A percentile compares a stretch with the other conserved stretches of the same genome.
Conservation (phyloP, 257 asterid genomes). For the Pogostemon cablin region DNA sequence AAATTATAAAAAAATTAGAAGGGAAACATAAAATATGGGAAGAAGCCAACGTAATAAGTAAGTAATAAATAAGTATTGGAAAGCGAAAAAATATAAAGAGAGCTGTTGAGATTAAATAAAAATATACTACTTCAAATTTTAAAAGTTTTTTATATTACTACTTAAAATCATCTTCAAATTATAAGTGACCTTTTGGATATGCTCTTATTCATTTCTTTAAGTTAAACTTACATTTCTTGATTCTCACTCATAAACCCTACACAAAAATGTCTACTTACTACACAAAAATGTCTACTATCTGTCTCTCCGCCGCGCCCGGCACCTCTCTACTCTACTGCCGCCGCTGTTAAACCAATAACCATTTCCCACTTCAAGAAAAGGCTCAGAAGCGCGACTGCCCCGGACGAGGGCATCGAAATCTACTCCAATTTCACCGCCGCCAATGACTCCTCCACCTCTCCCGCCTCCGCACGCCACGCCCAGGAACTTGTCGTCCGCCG, state of each 20-base stretch:
- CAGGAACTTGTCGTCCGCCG: slow-evolving; percentile 75
- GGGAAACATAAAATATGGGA: no score
- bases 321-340: slow-evolving; percentile 54
- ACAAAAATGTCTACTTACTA: slow-evolving; percentile 40
- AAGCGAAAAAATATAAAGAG: no score
- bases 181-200: no score
- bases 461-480: slow-evolving; percentile 60
- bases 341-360: slow-evolving; percentile 37
- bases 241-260: slow-evolving; percentile 19
- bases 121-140: no score
- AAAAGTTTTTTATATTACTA: no score
- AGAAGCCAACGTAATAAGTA: no score
- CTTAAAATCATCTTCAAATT: no score
- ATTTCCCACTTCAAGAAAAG: slow-evolving; percentile 57
- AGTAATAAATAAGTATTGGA: no score
- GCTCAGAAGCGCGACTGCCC: slow-evolving; percentile 52
- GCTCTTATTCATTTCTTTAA: no score
- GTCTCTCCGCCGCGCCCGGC: slow-evolving; percentile 63
- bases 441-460: slow-evolving; percentile 47
- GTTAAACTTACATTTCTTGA: no score
- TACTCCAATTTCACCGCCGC: slow-evolving; percentile 65
- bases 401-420: slow-evolving; percentile 74
- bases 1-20: no score
- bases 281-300: slow-evolving; percentile 38
- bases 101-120: no score